Conservation (phyloP, 2,329 filamentous ascomycete genomes). For the Ceratocystis diversiconidia region DNA sequence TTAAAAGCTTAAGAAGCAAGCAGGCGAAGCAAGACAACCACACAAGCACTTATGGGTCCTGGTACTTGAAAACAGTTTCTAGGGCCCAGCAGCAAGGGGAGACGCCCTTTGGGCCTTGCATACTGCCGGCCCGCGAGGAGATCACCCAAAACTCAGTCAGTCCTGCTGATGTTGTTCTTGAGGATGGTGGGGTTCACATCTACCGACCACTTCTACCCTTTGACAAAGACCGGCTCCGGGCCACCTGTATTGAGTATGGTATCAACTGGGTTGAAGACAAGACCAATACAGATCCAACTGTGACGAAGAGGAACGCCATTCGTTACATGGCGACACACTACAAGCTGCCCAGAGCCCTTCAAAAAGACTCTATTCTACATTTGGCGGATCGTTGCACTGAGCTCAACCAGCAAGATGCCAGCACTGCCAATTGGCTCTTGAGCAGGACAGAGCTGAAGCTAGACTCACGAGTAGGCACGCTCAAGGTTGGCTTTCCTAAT, state of each 20-base stretch:
- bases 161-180: constrained; percentile 28
- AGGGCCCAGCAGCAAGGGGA: not conserved
- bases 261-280: constrained; percentile 71
- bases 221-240: constrained; percentile 56
- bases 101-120: not conserved
- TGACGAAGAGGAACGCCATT: constrained; percentile 71
- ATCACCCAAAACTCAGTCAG: not conserved
- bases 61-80: not conserved
- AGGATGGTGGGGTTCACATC: constrained; percentile 51
- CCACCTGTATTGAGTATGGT: constrained; percentile 54
- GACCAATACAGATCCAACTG: constrained; percentile 63
- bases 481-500: not conserved
- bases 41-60: not conserved
- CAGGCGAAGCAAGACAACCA: not conserved
- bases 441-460: not conserved
- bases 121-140: not conserved
- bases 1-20: not conserved
- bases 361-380: constrained; percentile 46
- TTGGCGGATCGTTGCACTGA: constrained; percentile 41
- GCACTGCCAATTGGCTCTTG: constrained; percentile 38
- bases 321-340: constrained; percentile 42
- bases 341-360: constrained; percentile 54
- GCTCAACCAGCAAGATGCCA: constrained; percentile 32
- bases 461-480: constrained; percentile 1
- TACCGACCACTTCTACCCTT: constrained; percentile 58